Conservation (phyloP, 148 eudicot species). For the Simmondsia chinensis region DNA sequence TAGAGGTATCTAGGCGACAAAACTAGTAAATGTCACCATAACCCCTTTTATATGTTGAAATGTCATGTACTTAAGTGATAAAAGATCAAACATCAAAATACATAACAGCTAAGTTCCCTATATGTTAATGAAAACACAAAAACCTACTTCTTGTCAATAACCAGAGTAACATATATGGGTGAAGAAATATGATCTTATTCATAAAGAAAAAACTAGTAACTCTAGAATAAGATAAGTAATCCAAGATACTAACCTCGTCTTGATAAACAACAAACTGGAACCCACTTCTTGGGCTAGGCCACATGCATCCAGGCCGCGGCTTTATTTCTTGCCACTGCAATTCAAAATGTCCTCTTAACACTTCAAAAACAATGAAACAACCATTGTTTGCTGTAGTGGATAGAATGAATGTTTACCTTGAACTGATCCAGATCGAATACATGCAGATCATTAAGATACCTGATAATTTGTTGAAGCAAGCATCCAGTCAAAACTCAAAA, state of each 20-base stretch:
- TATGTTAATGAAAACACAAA: too few species aligned
- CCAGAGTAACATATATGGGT: too few species aligned
- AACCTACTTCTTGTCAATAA: too few species aligned
- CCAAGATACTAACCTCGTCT: slow-evolving; percentile 60
- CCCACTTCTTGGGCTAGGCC: slow-evolving; percentile 97
- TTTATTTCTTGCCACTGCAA: slow-evolving; percentile 96
- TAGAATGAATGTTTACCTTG: slow-evolving; percentile 43
- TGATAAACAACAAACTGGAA: slow-evolving; percentile 89
- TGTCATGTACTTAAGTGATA: too few species aligned
- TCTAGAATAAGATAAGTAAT: not conserved
- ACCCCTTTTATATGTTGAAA: too few species aligned
- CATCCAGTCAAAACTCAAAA: slow-evolving; percentile 6
- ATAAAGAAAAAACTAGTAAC: slow-evolving; percentile 1
- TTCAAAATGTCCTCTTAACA: slow-evolving; percentile 10
- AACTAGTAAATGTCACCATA: too few species aligned
- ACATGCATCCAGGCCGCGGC: slow-evolving; percentile 77
- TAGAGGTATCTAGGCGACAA: too few species aligned
- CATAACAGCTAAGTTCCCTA: too few species aligned
- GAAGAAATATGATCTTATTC: not conserved
- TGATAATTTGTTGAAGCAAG: slow-evolving; percentile 21
- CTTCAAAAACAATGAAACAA: slow-evolving; percentile 2
- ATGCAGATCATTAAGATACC: slow-evolving; percentile 88
- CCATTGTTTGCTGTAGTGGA: not conserved
- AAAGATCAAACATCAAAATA: too few species aligned
- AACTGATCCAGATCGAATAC: slow-evolving; percentile 93